Evolutionary conservation across 306 rosid genomes (phyloP).

Genomic region (Gynostemma pentaphyllum): DNA sequence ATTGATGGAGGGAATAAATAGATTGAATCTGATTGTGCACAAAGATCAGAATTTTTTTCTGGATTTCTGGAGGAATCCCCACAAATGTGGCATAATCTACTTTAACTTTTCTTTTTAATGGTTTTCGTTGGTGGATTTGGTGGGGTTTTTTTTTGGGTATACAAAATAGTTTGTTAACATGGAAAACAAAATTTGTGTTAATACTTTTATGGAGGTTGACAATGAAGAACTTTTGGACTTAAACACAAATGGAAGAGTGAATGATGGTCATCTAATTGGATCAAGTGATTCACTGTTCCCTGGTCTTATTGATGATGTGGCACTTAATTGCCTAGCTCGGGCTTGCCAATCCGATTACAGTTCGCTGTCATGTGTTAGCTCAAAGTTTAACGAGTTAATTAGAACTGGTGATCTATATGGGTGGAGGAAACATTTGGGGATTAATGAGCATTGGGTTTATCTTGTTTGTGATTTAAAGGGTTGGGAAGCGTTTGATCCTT

Average conservation of each 20-base stretch:
- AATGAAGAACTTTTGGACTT: conserved; percentile 6
- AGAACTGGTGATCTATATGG: conserved; percentile 18
- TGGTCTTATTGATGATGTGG: conserved; percentile 26
- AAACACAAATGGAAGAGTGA: conserved; percentile 31
- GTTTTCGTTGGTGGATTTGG: conserved; percentile 12
- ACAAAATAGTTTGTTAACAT: conserved; percentile 26
- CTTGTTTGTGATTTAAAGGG: conserved; percentile 15
- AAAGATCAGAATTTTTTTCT: conserved; percentile 23
- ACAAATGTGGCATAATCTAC: neutral
- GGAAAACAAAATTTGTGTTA: conserved; percentile 16
- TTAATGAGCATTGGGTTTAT: conserved; percentile 27
- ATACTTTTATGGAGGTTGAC: conserved; percentile 13
- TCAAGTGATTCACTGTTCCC: conserved; percentile 69
- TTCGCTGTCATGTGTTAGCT: conserved; percentile 21
- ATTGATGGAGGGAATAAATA: conserved; percentile 19
- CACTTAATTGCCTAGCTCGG: conserved; percentile 21
- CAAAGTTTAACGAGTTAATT: conserved; percentile 19
- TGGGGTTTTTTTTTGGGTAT: conserved; percentile 14
- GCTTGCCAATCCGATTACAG: conserved; percentile 20
- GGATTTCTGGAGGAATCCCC: conserved; percentile 14
- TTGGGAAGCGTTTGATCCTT: conserved; percentile 31
- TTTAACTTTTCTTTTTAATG: neutral
- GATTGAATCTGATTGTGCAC: conserved; percentile 34
- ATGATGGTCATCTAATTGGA: conserved; percentile 50
- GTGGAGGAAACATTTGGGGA: conserved; percentile 20